A percentile compares a stretch with the other conserved stretches of the same genome.
These are phyloP conservation scores for Linum usitatissimum DNA, from an alignment of 345 rosid species.

Conservation along the genomic window DNA sequence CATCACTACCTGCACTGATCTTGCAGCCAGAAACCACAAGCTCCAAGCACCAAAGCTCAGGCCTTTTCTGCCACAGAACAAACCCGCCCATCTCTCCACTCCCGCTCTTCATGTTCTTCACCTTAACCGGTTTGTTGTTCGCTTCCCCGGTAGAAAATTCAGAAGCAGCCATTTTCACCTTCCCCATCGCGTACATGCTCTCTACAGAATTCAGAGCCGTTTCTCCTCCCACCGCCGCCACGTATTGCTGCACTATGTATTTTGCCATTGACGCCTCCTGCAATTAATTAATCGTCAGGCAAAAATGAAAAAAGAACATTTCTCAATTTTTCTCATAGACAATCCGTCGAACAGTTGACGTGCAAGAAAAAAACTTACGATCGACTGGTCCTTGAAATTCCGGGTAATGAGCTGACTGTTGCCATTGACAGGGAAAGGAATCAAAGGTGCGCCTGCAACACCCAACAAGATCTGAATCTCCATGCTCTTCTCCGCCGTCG, in stretches of 20 bases:
- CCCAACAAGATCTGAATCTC: slow-evolving; percentile 95
- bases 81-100: slow-evolving; percentile 77
- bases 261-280: slow-evolving; percentile 88
- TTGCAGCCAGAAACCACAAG: slow-evolving; percentile 79
- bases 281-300: not conserved
- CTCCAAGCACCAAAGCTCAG: slow-evolving; percentile 85
- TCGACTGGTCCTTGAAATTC: slow-evolving; percentile 46
- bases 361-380: slow-evolving; percentile 32
- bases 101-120: slow-evolving; percentile 35
- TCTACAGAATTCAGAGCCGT: slow-evolving; percentile 40
- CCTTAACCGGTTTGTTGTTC: slow-evolving; percentile 34
- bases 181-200: slow-evolving; percentile 92
- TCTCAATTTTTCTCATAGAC: not conserved
- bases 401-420: slow-evolving; percentile 26
- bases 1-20: slow-evolving; percentile 92
- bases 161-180: slow-evolving; percentile 82
- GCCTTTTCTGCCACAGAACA: slow-evolving; percentile 82
- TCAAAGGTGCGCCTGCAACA: slow-evolving; percentile 86
- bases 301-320: not conserved
- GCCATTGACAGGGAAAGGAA: slow-evolving; percentile 54
- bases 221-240: slow-evolving; percentile 88
- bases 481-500: slow-evolving; percentile 32
- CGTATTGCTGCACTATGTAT: slow-evolving; percentile 83
- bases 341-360: not conserved
- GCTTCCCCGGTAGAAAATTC: slow-evolving; percentile 66